These are phyloP conservation scores for Lyophyllum decastes DNA, from an alignment of 768 basidiomycete genomes.

Conservation along the genomic window DNA sequence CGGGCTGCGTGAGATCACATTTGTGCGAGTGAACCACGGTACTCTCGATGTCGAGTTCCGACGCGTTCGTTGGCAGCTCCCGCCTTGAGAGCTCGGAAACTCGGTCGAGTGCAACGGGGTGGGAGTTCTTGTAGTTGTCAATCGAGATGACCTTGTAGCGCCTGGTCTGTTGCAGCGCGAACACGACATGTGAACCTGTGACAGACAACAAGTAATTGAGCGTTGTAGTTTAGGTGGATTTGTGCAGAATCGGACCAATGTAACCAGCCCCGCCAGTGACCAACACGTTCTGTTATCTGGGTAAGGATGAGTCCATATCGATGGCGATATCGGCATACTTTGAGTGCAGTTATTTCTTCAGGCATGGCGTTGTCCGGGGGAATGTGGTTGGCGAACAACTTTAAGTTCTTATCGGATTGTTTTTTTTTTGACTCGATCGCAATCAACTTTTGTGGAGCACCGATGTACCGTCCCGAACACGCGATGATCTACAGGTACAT, in stretches of 20 bases:
- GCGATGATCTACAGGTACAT: neutral
- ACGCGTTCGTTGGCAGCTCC: slow-evolving; percentile 65
- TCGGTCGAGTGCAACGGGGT: slow-evolving; percentile 69
- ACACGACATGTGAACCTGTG: slow-evolving; percentile 92
- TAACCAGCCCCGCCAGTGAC: slow-evolving; percentile 82
- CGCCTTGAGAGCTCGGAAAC: slow-evolving; percentile 80
- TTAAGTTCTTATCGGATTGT: slow-evolving; percentile 16
- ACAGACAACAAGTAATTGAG: slow-evolving; percentile 12
- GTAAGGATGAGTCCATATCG: slow-evolving; percentile 21
- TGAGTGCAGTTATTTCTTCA: slow-evolving; percentile 33
- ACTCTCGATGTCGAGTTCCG: slow-evolving; percentile 69
- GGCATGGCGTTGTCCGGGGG: slow-evolving; percentile 14
- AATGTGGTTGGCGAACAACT: neutral
- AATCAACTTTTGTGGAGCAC: neutral
- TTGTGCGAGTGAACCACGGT: slow-evolving; percentile 68
- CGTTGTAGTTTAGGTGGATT: slow-evolving; percentile 1
- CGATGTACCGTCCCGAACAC: neutral
- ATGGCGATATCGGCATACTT: slow-evolving; percentile 40
- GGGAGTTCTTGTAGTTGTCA: slow-evolving; percentile 95
- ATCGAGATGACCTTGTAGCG: slow-evolving; percentile 91
- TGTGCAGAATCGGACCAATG: slow-evolving; percentile 58
- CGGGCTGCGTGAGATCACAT: slow-evolving; percentile 75
- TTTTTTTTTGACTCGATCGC: slow-evolving; percentile 3
- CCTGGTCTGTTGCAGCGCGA: slow-evolving; percentile 80
- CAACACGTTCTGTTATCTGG: slow-evolving; percentile 37